These are phyloP conservation scores for Thelephora terrestris DNA, from an alignment of 1,284 basidiomycete genomes.

Conservation along the genomic window DNA sequence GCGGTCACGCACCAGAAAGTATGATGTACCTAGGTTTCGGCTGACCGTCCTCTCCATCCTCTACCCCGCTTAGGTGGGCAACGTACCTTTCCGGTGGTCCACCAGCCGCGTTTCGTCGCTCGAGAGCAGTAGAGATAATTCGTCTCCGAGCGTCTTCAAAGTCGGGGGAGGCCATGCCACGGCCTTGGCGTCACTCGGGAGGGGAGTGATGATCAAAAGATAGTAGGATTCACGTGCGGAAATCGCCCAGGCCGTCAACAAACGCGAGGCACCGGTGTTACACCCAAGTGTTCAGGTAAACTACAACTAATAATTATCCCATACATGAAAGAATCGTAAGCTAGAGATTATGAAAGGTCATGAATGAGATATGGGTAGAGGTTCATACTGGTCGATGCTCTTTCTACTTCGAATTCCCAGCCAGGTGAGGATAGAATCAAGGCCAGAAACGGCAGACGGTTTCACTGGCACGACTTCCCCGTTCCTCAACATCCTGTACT, in stretches of 20 bases:
- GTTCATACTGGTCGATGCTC: conserved; percentile 17
- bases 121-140: conserved; percentile 81
- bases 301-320: neutral
- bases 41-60: conserved; percentile 62
- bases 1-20: conserved; percentile 61
- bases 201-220: neutral
- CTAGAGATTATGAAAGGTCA: conserved; percentile 1
- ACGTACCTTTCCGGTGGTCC: conserved; percentile 70
- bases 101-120: conserved; percentile 49
- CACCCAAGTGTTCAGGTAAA: neutral
- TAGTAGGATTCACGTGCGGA: neutral
- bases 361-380: conserved; percentile 13
- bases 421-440: conserved; percentile 9
- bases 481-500: conserved; percentile 52
- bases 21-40: conserved; percentile 81
- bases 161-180: conserved; percentile 38
- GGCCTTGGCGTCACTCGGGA: too few species aligned
- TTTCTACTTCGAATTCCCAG: conserved; percentile 13
- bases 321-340: too few species aligned
- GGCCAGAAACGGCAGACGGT: conserved; percentile 10
- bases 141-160: conserved; percentile 43
- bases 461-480: conserved; percentile 40
- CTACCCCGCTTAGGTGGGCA: conserved; percentile 84
- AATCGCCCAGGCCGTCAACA: too few species aligned
- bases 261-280: neutral